These are phyloP conservation scores for Diaporthe humulicola DNA, from an alignment of 2,329 filamentous ascomycete genomes.

Conservation along the genomic window DNA sequence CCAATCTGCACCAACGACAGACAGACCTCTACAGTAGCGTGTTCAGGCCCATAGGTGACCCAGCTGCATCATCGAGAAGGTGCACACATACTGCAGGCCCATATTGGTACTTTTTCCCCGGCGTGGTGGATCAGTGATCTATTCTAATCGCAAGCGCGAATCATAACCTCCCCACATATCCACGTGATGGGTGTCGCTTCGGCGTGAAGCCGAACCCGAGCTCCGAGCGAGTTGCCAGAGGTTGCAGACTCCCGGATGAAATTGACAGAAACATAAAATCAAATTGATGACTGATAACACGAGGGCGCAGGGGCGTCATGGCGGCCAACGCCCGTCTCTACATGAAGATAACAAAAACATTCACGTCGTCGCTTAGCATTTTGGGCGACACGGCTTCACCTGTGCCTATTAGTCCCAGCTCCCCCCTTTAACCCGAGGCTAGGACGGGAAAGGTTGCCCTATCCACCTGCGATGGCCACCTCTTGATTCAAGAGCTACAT, in stretches of 20 bases:
- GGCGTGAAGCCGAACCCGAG: conserved; percentile 14
- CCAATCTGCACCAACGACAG: background rate
- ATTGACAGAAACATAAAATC: background rate
- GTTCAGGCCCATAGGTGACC: no score
- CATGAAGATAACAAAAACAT: background rate
- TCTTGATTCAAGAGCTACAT: conserved; percentile 25
- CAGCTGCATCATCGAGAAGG: background rate
- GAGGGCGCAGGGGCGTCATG: background rate
- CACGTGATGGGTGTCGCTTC: background rate
- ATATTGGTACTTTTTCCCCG: background rate
- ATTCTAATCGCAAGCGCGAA: conserved; percentile 11
- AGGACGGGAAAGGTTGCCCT: background rate
- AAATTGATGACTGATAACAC: conserved; percentile 1
- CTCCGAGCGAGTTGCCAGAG: background rate
- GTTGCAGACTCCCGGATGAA: background rate
- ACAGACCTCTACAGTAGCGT: background rate
- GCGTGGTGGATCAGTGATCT: background rate
- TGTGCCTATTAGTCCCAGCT: background rate
- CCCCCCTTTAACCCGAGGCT: background rate
- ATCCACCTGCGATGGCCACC: conserved; percentile 18
- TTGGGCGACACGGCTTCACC: background rate
- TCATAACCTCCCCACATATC: conserved; percentile 2
- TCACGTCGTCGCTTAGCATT: background rate
- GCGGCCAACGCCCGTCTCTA: conserved; percentile 8
- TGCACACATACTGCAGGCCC: background rate